phyloP scores from a whole-genome alignment of 2,329 filamentous ascomycete species.

The Trichoderma afroharzianum region DNA sequence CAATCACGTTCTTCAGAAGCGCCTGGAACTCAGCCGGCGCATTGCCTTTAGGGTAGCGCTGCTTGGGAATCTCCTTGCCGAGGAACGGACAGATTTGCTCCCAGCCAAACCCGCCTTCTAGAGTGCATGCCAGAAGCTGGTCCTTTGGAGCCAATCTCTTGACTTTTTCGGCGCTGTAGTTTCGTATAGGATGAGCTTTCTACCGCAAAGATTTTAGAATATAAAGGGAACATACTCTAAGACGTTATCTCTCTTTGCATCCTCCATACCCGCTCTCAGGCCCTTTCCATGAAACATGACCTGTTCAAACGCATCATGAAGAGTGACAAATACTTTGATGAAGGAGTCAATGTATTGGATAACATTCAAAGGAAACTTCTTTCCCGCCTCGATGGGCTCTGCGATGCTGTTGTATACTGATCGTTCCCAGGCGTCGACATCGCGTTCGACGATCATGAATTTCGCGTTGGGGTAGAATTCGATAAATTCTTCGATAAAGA shows the following conservation, averaged over 20 bases:
- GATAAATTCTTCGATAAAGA: slow-evolving; percentile 29
- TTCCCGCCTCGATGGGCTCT: background rate
- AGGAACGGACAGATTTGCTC: slow-evolving; percentile 35
- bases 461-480: slow-evolving; percentile 30
- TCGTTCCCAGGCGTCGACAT: slow-evolving; percentile 32
- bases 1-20: background rate
- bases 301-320: slow-evolving; percentile 12
- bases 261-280: background rate
- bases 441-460: slow-evolving; percentile 35
- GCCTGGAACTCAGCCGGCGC: slow-evolving; percentile 2
- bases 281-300: slow-evolving; percentile 15
- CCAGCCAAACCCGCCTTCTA: slow-evolving; percentile 36
- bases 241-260: background rate
- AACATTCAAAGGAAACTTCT: slow-evolving; percentile 26
- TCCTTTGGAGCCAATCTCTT: slow-evolving; percentile 28
- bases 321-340: slow-evolving; percentile 1
- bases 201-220: background rate
- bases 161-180: slow-evolving; percentile 24
- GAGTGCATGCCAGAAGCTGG: slow-evolving; percentile 28
- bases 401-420: slow-evolving; percentile 27
- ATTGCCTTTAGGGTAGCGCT: slow-evolving; percentile 9
- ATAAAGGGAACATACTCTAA: background rate
- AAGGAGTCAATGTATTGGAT: slow-evolving; percentile 26
- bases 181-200: background rate
- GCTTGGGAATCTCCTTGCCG: slow-evolving; percentile 27